Evolutionary conservation across 805 yeast genomes (phyloP), one percentile per base, ranked within the genome.

Genomic region (Starmera caribaea): DNA sequence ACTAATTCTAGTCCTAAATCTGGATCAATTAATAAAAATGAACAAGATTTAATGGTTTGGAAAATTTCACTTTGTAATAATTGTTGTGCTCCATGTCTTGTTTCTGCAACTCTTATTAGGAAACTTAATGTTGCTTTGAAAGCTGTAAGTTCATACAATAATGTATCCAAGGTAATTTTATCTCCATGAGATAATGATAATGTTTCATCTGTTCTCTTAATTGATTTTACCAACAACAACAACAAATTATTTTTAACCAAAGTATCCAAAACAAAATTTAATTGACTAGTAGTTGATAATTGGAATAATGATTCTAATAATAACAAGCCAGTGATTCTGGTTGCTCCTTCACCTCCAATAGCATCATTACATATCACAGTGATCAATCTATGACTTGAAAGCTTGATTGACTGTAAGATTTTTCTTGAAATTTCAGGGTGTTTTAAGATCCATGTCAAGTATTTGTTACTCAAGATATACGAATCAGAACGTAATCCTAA

Each of bases 301-400:
- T 76, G 78, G 24, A 78, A 69, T 38, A 80, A 59, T 1, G 81
- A 69, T 49, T 87, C 95, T 45, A 92, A 58, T 12, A 89, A 63
- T n/a, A 87, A 55, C 12, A 89, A 65, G 2, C 95, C 79, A 0
- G 90, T 78, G 10, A 88, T 71, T 47, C 92, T 72, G 8, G 81
- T 72, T 1, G 81, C 65, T 2, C 90, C 92, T 48, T 83, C 92
- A 3, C 89, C 87, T 39, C 76, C 68, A 13, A 86, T 73, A 0
- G 92, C 79, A 61, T 92, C 97, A 43, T 75, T 77, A 53, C 86
- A 80, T 28, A 87, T 68, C 2, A 73, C 68, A 15, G 75, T 79
- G 24, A 86, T 66, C 38, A 87, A 61, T 45, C 73, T 71, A 42
- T 81, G 94, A 29, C 77, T 71, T 4, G 81, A 69, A 34, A 64